These are phyloP conservation scores for Pythium aphanidermatum DNA, from an alignment of 352 stramenopile genomes.

Conservation along the genomic window DNA sequence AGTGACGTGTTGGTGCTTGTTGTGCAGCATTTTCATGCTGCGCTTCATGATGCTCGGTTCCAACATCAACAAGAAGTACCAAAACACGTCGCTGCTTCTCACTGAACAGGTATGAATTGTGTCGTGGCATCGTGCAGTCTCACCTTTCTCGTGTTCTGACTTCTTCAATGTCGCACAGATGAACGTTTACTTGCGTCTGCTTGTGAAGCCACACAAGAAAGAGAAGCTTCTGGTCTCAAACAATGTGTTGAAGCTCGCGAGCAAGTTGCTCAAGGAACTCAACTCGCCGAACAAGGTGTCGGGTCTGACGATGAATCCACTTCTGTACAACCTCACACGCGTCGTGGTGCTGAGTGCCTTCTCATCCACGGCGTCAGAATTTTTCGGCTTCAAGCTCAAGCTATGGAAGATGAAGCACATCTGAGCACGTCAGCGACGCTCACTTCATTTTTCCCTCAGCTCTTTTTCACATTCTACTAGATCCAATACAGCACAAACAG, in stretches of 20 bases:
- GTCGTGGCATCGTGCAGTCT: neutral
- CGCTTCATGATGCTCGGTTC: conserved; percentile 89
- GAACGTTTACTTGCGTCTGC: conserved; percentile 82
- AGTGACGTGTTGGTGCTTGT: conserved; percentile 83
- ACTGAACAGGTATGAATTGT: conserved; percentile 70
- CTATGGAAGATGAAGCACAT: conserved; percentile 85
- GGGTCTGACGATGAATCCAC: conserved; percentile 86
- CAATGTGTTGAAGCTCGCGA: conserved; percentile 88
- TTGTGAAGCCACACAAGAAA: conserved; percentile 84
- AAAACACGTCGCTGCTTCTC: conserved; percentile 88
- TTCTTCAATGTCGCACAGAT: conserved; percentile 34
- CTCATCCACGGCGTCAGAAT: conserved; percentile 84
- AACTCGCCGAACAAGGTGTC: conserved; percentile 90
- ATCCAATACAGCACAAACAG: neutral
- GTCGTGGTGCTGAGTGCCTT: conserved; percentile 88
- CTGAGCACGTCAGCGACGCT: conserved; percentile 21
- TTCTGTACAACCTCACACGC: conserved; percentile 87
- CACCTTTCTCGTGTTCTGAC: neutral
- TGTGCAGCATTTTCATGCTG: conserved; percentile 86
- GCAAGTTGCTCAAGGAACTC: conserved; percentile 88
- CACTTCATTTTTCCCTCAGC: neutral
- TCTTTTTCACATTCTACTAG: neutral
- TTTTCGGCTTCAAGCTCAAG: conserved; percentile 91
- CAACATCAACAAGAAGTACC: conserved; percentile 89
- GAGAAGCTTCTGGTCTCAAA: conserved; percentile 87